Base-by-base conservation (phyloP, 1,284 basidiomycete species). In the Rhodotorula sp. region DNA sequence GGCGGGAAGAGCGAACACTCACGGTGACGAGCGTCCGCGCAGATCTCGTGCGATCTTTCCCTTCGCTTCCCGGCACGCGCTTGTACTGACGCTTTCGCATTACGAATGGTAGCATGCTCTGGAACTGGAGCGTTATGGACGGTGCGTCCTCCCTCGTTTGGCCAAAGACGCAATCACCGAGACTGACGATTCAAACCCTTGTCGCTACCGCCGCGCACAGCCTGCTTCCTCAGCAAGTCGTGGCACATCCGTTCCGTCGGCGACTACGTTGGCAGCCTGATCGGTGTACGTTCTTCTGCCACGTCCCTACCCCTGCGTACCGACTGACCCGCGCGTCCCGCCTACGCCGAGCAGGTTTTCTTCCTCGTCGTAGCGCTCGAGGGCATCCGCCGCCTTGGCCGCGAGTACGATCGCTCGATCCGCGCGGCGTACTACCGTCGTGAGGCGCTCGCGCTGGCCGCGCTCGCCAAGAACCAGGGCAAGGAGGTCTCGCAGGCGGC, bases 371-470 rank as follows among this genome's bases (percentile, higher is more conserved):
- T 83, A 51, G 73, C 78, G 0, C 80, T 83, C 66, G 83, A 84
- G 73, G 77, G 72, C 32, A 71, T 83, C 15, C 80, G 83, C 57
- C 78, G 82, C 41, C 50, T 79, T 27, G 80, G 77, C 15, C 78
- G 83, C 63, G 81, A 82, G 70, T 83, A 82, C 74, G 83, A 84
- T 72, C 74, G 81, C 44, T 66, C 75, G n/a, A 70, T 84, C 61
- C 72, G 78, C 13, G 61, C 70, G 9, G 71, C 71, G 2, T 71
- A 75, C 65, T 66, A 66, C 39, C 69, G 64, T 41, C 63, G 70
- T 9, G 67, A 76, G 37, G 46, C 37, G 37, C 46, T 37, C 3
- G 65, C 64, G 13, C 41, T 65, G 1, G 54, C 56, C 5, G 76
- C 69, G 9, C 51, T 67, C 13, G 70, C 69, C 48, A 67, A 65